These are phyloP conservation scores for Piromyces sp. DNA, from an alignment of 192 early-diverging fungal species.

Conservation along the genomic window DNA sequence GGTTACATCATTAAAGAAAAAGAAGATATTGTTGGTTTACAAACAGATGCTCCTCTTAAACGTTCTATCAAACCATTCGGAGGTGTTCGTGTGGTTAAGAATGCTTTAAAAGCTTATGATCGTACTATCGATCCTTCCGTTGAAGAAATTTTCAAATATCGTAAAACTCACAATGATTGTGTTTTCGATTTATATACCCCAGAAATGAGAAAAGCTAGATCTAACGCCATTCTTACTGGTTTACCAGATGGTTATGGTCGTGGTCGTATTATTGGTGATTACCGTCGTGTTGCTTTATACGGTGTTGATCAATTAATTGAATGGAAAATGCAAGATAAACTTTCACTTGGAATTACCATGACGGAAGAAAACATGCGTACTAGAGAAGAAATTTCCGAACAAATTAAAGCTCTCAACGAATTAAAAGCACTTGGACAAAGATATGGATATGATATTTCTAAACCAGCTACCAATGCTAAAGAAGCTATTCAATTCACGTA, in stretches of 20 bases:
- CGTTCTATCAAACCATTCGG: slow-evolving; percentile 7
- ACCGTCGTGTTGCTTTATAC: slow-evolving; percentile 9
- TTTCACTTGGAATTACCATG: neutral
- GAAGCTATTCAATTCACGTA: slow-evolving; percentile 7
- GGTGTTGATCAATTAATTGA: slow-evolving; percentile 6
- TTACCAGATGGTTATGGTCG: slow-evolving; percentile 8
- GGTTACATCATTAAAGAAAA: slow-evolving; percentile 8
- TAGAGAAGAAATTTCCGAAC: slow-evolving; percentile 4
- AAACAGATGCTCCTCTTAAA: slow-evolving; percentile 8
- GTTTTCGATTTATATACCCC: slow-evolving; percentile 6
- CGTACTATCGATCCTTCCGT: slow-evolving; percentile 1
- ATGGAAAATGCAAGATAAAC: slow-evolving; percentile 2
- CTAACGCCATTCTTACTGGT: slow-evolving; percentile 8
- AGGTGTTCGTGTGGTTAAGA: slow-evolving; percentile 3
- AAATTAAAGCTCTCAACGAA: slow-evolving; percentile 4
- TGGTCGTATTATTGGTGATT: slow-evolving; percentile 7
- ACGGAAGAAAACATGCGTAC: slow-evolving; percentile 4
- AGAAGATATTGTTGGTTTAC: slow-evolving; percentile 8
- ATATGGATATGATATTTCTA: slow-evolving; percentile 4
- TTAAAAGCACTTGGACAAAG: slow-evolving; percentile 1
- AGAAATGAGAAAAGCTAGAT: slow-evolving; percentile 6
- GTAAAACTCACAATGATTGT: slow-evolving; percentile 8
- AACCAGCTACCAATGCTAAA: slow-evolving; percentile 4
- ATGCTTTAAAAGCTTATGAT: slow-evolving; percentile 3
- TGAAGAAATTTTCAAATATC: slow-evolving; percentile 7